Evolutionary conservation across 208 protist genomes (phyloP).

Genomic region (Naegleria fowleri): DNA sequence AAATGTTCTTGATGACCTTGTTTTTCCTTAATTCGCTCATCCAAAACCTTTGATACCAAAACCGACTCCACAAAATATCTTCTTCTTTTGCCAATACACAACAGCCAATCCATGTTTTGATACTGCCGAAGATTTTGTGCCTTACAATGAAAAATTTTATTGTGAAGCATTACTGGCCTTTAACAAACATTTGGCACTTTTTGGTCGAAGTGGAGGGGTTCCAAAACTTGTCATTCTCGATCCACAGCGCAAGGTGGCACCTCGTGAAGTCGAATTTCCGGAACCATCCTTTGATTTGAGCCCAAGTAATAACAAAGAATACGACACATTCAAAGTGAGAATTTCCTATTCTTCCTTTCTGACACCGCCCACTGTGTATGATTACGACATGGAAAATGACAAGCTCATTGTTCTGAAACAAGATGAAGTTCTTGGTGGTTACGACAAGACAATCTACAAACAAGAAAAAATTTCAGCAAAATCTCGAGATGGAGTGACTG

Average conservation of each 20-base stretch:
- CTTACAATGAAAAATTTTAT: neutral
- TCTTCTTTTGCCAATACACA: no score
- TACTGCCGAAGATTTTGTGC: neutral
- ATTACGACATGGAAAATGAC: neutral
- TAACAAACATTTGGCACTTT: neutral
- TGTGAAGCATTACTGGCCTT: neutral
- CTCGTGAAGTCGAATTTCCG: neutral
- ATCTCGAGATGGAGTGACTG: neutral
- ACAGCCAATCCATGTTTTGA: neutral
- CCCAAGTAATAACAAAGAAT: neutral
- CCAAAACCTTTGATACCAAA: neutral
- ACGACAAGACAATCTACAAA: neutral
- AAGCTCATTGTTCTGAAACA: neutral
- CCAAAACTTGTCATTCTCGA: conserved; percentile 3
- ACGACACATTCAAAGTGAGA: neutral
- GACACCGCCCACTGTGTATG: neutral
- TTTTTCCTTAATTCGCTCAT: neutral
- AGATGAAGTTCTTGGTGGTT: neutral
- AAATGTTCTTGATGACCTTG: neutral
- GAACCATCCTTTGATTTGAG: neutral
- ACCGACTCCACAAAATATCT: no score
- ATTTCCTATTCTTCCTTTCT: neutral
- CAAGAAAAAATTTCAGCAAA: neutral
- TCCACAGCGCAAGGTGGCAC: neutral
- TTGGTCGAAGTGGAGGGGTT: neutral